Percentiles rank a stretch among this genome's conserved stretches.
Conservation (phyloP, 768 basidiomycete species). For the Amanita rubescens region DNA sequence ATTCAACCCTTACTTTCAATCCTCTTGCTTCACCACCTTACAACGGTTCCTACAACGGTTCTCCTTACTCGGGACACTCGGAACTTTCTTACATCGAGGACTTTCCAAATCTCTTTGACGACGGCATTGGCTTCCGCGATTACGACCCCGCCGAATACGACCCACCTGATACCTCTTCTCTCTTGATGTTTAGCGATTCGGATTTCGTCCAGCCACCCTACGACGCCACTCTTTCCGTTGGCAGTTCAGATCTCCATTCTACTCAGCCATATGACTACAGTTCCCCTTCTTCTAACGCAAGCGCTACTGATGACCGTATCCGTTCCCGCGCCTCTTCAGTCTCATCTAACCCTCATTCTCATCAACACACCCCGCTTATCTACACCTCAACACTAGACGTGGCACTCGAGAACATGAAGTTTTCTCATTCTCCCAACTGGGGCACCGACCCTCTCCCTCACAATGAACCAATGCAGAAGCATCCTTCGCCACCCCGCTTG, state of each 20-base stretch:
- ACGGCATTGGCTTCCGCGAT: conserved; percentile 31
- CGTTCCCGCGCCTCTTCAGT: conserved; percentile 62
- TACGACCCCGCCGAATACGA: conserved; percentile 78
- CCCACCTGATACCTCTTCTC: conserved; percentile 37
- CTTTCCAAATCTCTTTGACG: conserved; percentile 39
- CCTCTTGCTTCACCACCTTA: conserved; percentile 46
- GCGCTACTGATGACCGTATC: conserved; percentile 35
- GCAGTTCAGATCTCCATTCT: conserved; percentile 14
- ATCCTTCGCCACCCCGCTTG: conserved; percentile 47
- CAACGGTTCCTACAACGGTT: conserved; percentile 58
- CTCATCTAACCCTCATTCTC: conserved; percentile 44
- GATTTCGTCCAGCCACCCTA: conserved; percentile 34
- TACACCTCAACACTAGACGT: conserved; percentile 48
- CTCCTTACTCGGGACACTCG: conserved; percentile 60
- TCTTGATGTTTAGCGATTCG: conserved; percentile 54
- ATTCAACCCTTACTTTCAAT: conserved; percentile 13
- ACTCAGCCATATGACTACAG: conserved; percentile 47
- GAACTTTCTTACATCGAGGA: conserved; percentile 56
- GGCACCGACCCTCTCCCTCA: conserved; percentile 36
- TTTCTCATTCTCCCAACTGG: conserved; percentile 69
- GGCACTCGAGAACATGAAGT: conserved; percentile 54
- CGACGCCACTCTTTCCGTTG: conserved; percentile 11
- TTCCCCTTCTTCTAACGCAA: conserved; percentile 56
- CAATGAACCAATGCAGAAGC: conserved; percentile 16
- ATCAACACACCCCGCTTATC: conserved; percentile 15